These are phyloP conservation scores for Umbelopsis sp. DNA, from an alignment of 192 early-diverging fungal species.

Conservation along the genomic window DNA sequence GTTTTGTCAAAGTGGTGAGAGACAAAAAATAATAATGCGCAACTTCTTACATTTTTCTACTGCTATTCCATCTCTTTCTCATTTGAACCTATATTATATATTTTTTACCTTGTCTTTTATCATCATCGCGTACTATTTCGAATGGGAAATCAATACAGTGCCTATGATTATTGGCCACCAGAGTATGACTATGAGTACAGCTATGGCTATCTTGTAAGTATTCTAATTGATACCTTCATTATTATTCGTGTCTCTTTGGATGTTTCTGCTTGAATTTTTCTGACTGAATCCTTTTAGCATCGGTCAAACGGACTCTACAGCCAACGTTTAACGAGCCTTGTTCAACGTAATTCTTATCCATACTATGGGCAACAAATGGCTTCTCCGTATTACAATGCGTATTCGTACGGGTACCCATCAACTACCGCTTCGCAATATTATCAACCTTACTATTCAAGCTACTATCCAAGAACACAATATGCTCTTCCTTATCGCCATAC, in stretches of 20 bases:
- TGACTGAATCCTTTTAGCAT: background rate
- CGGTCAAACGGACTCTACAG: background rate
- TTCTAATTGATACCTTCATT: background rate
- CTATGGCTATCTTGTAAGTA: background rate
- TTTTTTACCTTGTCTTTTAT: no score
- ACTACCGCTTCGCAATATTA: background rate
- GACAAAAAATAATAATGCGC: background rate
- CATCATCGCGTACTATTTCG: background rate
- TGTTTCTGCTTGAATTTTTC: background rate
- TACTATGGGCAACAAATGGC: background rate
- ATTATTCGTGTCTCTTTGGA: background rate
- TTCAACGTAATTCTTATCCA: background rate
- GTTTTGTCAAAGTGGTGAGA: constrained; percentile 2
- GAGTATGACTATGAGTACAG: background rate
- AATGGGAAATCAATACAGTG: background rate
- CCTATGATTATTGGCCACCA: background rate
- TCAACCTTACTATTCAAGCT: background rate
- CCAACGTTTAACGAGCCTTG: background rate
- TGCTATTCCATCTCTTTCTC: background rate
- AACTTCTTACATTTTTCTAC: background rate
- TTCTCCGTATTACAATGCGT: background rate
- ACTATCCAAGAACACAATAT: background rate
- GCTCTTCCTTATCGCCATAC: background rate
- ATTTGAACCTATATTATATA: no score
- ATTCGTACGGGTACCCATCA: background rate